A percentile compares a stretch with the other conserved stretches of the same genome.
Evolutionary conservation across 805 yeast genomes (phyloP).

Genomic region (Starmerella floris): DNA sequence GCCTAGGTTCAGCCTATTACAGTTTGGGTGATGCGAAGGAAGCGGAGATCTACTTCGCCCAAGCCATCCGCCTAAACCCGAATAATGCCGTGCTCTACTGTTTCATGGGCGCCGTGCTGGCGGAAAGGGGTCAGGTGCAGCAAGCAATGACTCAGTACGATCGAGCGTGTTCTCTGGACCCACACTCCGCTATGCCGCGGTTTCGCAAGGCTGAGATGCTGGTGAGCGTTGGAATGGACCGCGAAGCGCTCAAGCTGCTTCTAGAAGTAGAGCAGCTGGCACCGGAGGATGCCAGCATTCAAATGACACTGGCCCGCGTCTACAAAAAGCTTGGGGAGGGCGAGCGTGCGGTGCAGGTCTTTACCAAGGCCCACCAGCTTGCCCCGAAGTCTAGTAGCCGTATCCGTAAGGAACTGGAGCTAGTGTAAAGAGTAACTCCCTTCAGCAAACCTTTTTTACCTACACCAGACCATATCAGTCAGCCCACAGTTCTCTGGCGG

Average conservation of each 20-base stretch:
- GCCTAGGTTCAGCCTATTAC: constrained; percentile 85
- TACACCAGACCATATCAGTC: no score
- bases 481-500: no score
- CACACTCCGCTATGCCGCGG: constrained; percentile 69
- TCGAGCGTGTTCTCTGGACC: constrained; percentile 71
- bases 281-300: constrained; percentile 92
- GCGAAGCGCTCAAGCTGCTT: constrained; percentile 60
- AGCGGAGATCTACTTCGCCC: constrained; percentile 77
- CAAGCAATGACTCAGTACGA: constrained; percentile 73
- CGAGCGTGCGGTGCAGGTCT: constrained; percentile 67
- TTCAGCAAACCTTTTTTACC: no score
- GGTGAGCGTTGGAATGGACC: constrained; percentile 55
- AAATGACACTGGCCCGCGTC: constrained; percentile 73
- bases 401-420: constrained; percentile 65
- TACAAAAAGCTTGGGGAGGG: constrained; percentile 64
- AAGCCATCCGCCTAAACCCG: constrained; percentile 81
- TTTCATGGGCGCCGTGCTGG: constrained; percentile 88
- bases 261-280: constrained; percentile 61
- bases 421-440: constrained; percentile 1
- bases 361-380: constrained; percentile 74
- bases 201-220: constrained; percentile 79
- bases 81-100: constrained; percentile 78
- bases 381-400: constrained; percentile 52
- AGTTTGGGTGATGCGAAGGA: constrained; percentile 70
- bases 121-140: constrained; percentile 52